These are phyloP conservation scores for Plenodomus tracheiphilus DNA, from an alignment of 2,329 filamentous ascomycete genomes.

Conservation along the genomic window DNA sequence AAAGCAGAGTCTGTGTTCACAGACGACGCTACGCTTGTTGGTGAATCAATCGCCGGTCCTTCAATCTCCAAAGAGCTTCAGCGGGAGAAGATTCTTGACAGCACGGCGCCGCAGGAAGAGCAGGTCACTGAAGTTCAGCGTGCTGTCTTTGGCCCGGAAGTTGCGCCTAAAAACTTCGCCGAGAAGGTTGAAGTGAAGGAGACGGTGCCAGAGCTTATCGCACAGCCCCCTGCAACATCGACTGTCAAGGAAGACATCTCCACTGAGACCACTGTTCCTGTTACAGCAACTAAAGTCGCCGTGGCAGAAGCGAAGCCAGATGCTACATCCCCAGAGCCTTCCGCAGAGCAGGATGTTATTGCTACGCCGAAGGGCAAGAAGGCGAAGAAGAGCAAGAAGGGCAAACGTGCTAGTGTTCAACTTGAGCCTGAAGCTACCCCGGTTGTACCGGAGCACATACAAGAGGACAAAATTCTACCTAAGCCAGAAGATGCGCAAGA, in stretches of 20 bases:
- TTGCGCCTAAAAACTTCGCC: constrained; percentile 1
- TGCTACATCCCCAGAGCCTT: neutral
- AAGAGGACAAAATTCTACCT: neutral
- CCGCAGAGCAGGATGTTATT: neutral
- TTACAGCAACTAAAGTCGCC: constrained; percentile 8
- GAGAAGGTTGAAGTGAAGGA: neutral
- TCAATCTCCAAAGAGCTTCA: constrained; percentile 22
- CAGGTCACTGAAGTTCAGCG: constrained; percentile 17
- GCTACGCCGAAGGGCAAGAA: constrained; percentile 31
- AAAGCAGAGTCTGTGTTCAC: constrained; percentile 28
- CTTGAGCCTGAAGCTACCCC: constrained; percentile 8
- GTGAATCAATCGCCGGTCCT: constrained; percentile 22
- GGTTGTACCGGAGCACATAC: neutral
- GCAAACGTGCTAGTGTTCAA: constrained; percentile 25
- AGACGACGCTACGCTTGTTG: constrained; percentile 39
- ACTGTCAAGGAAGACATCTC: neutral
- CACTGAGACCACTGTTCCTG: constrained; percentile 9
- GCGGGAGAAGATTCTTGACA: constrained; percentile 33
- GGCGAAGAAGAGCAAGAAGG: constrained; percentile 38
- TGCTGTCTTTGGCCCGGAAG: constrained; percentile 8
- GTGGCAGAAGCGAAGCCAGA: neutral
- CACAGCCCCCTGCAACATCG: neutral
- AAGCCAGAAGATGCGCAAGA: neutral
- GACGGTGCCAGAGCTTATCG: neutral
- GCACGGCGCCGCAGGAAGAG: constrained; percentile 20